A percentile compares a stretch with the other conserved stretches of the same genome.
Evolutionary conservation across 106 monocot genomes (phyloP).

Genomic region (Alisma plantagoaquatica): DNA sequence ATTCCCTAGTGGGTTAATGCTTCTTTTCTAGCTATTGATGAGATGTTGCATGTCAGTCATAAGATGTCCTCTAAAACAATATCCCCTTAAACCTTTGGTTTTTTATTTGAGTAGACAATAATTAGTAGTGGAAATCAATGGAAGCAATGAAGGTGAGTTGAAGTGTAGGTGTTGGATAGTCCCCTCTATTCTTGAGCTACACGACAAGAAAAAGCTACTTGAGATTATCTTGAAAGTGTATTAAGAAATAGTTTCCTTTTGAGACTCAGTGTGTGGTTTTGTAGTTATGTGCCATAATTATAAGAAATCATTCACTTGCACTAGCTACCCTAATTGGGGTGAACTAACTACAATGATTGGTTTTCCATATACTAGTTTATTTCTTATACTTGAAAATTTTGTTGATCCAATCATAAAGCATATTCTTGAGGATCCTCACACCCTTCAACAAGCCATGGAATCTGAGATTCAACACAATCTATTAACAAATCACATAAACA

Average conservation of each 20-base stretch:
- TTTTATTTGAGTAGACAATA: conserved; percentile 28
- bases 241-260: conserved; percentile 68
- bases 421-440: conserved; percentile 94
- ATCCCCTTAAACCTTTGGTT: conserved; percentile 46
- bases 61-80: conserved; percentile 38
- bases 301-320: conserved; percentile 79
- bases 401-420: conserved; percentile 81
- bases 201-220: conserved; percentile 70
- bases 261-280: conserved; percentile 89
- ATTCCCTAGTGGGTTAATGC: conserved; percentile 90
- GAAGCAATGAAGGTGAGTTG: conserved; percentile 28
- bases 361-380: conserved; percentile 74
- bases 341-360: conserved; percentile 68
- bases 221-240: conserved; percentile 85
- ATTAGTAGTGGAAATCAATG: conserved; percentile 44
- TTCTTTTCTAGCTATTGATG: conserved; percentile 90
- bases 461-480: conserved; percentile 90
- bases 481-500: conserved; percentile 61
- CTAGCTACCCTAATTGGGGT: conserved; percentile 65
- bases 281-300: conserved; percentile 87
- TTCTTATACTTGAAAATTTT: conserved; percentile 82
- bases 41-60: conserved; percentile 71
- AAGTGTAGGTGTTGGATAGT: conserved; percentile 9
- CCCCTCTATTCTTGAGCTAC: conserved; percentile 31
- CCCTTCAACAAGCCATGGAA: conserved; percentile 99